phyloP scores from a whole-genome alignment of 176 grass and related monocot species.

The Zoysia japonica region DNA sequence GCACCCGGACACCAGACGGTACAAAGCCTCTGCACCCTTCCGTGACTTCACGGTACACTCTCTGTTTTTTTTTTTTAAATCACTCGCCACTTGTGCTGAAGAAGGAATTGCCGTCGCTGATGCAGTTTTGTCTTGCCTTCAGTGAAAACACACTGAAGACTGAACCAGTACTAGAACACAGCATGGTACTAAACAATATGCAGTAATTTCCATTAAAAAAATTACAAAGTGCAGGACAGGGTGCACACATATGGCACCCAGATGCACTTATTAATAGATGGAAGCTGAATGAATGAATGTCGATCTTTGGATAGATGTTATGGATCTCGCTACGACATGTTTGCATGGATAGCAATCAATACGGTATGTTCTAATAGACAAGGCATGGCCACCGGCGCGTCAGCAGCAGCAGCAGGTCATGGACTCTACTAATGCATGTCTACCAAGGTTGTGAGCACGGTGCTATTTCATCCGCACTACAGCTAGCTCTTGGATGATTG shows the following conservation, averaged over 20 bases:
- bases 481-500: not conserved
- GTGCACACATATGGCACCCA: not conserved
- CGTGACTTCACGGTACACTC: constrained; percentile 22
- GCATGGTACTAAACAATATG: not conserved
- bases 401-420: not conserved
- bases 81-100: constrained; percentile 4
- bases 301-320: not conserved
- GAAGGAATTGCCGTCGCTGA: constrained; percentile 28
- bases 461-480: constrained; percentile 11
- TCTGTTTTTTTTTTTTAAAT: not conserved
- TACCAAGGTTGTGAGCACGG: not conserved
- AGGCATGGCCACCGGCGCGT: constrained; percentile 22
- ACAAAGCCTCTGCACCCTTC: constrained; percentile 31
- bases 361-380: not conserved
- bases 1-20: constrained; percentile 39
- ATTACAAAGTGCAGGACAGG: not conserved
- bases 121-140: constrained; percentile 52
- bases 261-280: not conserved
- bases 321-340: constrained; percentile 17
- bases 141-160: constrained; percentile 5
- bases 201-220: not conserved
- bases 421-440: not conserved
- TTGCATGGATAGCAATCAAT: constrained; percentile 33
- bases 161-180: not conserved
- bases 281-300: not conserved